Percentiles rank a stretch among this genome's conserved stretches.
Evolutionary conservation across 208 protist species (phyloP).

Genomic region (Trypanosoma brucei): DNA sequence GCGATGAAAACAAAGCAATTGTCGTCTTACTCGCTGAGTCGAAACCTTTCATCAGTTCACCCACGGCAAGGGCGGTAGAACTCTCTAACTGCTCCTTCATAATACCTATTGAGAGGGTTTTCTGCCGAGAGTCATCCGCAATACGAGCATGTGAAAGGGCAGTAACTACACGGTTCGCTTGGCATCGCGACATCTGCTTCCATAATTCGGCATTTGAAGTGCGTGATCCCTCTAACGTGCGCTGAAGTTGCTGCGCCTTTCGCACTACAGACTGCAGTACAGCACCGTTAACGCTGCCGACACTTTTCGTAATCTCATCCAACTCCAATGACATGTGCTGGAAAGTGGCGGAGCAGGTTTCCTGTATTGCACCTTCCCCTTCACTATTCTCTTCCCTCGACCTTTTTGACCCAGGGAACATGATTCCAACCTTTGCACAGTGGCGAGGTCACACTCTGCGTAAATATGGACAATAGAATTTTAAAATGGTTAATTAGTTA

Average conservation of each 20-base stretch:
- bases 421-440: neutral
- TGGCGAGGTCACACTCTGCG: neutral
- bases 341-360: conserved; percentile 12
- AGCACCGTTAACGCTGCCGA: conserved; percentile 25
- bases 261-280: conserved; percentile 22
- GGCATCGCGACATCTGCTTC: conserved; percentile 14
- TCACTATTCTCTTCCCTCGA: conserved; percentile 7
- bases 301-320: conserved; percentile 14
- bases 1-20: conserved; percentile 23
- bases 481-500: too few species aligned
- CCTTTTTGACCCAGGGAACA: conserved; percentile 17
- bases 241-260: conserved; percentile 26
- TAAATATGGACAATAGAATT: neutral
- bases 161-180: conserved; percentile 1
- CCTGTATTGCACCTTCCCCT: neutral
- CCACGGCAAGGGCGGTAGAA: conserved; percentile 16
- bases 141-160: conserved; percentile 5
- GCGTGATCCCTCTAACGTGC: conserved; percentile 19
- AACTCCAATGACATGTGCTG: conserved; percentile 18
- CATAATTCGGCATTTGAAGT: conserved; percentile 5
- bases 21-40: conserved; percentile 1
- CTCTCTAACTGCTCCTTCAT: conserved; percentile 26
- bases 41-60: conserved; percentile 2
- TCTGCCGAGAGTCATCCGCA: conserved; percentile 1
- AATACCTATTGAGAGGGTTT: neutral